phyloP scores from a whole-genome alignment of 2,329 filamentous ascomycete genomes.

The Plectosphaerella plurivora region DNA sequence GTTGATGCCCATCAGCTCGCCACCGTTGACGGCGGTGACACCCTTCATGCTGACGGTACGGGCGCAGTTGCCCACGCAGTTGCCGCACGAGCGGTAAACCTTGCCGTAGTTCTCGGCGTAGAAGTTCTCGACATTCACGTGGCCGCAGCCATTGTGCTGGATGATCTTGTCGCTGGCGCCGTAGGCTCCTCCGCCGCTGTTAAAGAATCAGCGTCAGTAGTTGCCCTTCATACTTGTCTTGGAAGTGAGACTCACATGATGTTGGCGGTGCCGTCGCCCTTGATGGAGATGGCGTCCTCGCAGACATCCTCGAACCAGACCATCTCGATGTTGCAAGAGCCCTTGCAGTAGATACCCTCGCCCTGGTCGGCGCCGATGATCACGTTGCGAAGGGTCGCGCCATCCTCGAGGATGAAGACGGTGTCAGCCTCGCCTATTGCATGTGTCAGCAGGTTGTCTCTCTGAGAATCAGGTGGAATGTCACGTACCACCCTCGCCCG shows the following conservation, averaged over 20 bases:
- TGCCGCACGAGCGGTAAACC: constrained; percentile 30
- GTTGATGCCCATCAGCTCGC: constrained; percentile 28
- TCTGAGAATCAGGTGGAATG: neutral
- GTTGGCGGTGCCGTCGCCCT: constrained; percentile 6
- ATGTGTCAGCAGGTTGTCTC: neutral
- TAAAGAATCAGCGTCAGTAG: constrained; percentile 19
- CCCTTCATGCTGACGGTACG: constrained; percentile 27
- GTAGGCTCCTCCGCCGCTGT: constrained; percentile 35
- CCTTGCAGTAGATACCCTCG: constrained; percentile 42
- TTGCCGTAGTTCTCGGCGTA: constrained; percentile 44
- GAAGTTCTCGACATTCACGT: constrained; percentile 33
- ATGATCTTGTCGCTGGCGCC: constrained; percentile 38
- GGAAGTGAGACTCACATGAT: constrained; percentile 19
- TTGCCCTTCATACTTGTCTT: constrained; percentile 25
- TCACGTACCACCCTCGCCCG: constrained; percentile 32
- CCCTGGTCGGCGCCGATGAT: constrained; percentile 38
- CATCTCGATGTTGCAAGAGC: constrained; percentile 30
- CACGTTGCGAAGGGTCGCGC: constrained; percentile 37
- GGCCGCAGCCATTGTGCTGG: constrained; percentile 41
- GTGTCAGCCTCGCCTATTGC: constrained; percentile 22
- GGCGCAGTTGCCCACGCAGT: constrained; percentile 30
- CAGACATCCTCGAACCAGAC: constrained; percentile 45
- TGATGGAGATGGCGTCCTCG: constrained; percentile 24
- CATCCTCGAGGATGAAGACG: constrained; percentile 34
- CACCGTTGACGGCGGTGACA: constrained; percentile 22